These are phyloP conservation scores for Cenchrus purpureus DNA, from an alignment of 176 grass and related monocot genomes.

Conservation along the genomic window DNA sequence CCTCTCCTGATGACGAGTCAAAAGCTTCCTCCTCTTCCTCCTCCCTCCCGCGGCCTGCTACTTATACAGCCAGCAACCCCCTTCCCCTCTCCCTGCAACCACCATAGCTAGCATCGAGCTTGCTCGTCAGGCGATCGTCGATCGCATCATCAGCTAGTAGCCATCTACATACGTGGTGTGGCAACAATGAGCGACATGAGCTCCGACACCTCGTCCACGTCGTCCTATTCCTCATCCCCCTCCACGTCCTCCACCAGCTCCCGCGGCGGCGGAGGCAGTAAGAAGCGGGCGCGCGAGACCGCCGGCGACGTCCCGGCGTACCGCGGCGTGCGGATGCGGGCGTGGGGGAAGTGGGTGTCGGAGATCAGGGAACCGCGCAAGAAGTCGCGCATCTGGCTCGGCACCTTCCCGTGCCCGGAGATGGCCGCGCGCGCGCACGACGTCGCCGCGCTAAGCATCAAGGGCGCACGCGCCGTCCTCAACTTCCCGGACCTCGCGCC, in stretches of 20 bases:
- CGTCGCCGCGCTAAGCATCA: constrained; percentile 80
- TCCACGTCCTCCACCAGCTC: constrained; percentile 45
- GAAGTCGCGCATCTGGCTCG: constrained; percentile 98
- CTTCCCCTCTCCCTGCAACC: neutral
- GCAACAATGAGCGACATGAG: constrained; percentile 40
- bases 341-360: constrained; percentile 97
- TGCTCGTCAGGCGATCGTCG: too few relatives aligned
- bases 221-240: neutral
- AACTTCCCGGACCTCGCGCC: constrained; percentile 85
- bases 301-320: constrained; percentile 36
- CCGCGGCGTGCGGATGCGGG: constrained; percentile 80
- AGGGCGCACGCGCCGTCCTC: constrained; percentile 73
- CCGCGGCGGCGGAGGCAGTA: neutral
- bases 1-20: neutral
- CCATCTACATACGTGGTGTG: neutral
- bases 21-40: neutral
- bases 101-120: neutral
- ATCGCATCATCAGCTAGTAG: neutral
- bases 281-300: constrained; percentile 11
- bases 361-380: constrained; percentile 98
- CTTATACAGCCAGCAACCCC: neutral
- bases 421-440: constrained; percentile 97
- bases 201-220: constrained; percentile 37
- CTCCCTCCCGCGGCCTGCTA: neutral
- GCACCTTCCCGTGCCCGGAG: constrained; percentile 79